Evolutionary conservation across 192 early-diverging fungal genomes (phyloP).

Genomic region (Gamsiella multidivaricata): DNA sequence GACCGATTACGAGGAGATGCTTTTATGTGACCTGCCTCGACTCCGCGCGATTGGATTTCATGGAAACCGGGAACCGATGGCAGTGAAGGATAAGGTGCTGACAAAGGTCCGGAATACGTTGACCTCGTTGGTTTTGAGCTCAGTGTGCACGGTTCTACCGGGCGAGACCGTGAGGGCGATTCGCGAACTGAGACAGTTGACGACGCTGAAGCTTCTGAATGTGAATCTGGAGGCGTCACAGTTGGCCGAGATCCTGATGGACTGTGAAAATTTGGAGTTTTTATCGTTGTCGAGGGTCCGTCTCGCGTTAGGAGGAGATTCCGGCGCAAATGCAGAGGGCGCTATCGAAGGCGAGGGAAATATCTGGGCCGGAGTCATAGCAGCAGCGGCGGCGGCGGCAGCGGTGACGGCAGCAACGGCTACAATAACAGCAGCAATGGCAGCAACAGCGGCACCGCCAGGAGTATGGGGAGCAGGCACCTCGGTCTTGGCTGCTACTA

Average conservation of each 20-base stretch:
- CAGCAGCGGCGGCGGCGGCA: too few relatives aligned
- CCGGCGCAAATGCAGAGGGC: too few relatives aligned
- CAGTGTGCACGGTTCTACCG: not conserved
- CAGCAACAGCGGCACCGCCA: not conserved
- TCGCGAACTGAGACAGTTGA: conserved; percentile 12
- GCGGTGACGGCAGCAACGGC: too few relatives aligned
- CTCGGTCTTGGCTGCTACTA: not conserved
- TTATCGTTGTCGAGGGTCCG: conserved; percentile 29
- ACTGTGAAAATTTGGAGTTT: conserved; percentile 29
- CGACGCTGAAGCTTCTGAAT: conserved; percentile 33
- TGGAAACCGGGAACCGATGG: conserved; percentile 20
- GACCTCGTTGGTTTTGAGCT: conserved; percentile 21
- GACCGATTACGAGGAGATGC: conserved; percentile 42
- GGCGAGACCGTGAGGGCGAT: conserved; percentile 7
- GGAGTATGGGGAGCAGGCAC: not conserved
- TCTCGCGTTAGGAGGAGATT: not conserved
- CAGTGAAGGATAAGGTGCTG: conserved; percentile 19
- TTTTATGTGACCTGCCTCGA: conserved; percentile 34
- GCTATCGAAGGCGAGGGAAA: too few relatives aligned
- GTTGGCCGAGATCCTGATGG: conserved; percentile 9
- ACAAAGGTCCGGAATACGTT: conserved; percentile 7
- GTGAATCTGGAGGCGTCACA: not conserved
- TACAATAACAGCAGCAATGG: too few relatives aligned
- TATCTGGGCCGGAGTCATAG: too few relatives aligned
- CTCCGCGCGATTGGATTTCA: conserved; percentile 24